A percentile compares a stretch with the other conserved stretches of the same genome.
These are phyloP conservation scores for Ascochyta lentis DNA, from an alignment of 2,329 filamentous ascomycete genomes.

Conservation along the genomic window DNA sequence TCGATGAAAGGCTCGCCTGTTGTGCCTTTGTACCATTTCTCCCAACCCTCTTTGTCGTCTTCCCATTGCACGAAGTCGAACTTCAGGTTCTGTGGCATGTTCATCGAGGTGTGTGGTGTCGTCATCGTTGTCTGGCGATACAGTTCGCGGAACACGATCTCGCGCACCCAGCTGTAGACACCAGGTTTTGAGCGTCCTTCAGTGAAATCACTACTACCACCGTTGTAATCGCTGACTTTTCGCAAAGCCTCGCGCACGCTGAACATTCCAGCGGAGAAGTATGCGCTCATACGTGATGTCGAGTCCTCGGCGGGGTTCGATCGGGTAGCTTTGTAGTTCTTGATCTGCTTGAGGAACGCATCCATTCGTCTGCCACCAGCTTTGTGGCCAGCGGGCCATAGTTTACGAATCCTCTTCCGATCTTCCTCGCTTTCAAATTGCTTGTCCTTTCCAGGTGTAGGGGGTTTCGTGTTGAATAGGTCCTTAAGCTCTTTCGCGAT, in stretches of 20 bases:
- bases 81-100: constrained; percentile 59
- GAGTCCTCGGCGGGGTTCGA: constrained; percentile 52
- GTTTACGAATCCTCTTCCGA: constrained; percentile 48
- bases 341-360: constrained; percentile 52
- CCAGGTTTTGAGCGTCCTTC: constrained; percentile 46
- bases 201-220: constrained; percentile 53
- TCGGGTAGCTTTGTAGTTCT: constrained; percentile 51
- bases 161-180: constrained; percentile 57
- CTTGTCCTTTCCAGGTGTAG: constrained; percentile 50
- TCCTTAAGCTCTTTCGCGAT: constrained; percentile 37
- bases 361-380: constrained; percentile 52
- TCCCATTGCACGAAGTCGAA: constrained; percentile 61
- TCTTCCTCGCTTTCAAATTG: constrained; percentile 50
- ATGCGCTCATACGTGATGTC: constrained; percentile 53
- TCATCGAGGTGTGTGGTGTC: constrained; percentile 59
- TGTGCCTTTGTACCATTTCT: constrained; percentile 56
- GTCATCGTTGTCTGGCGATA: constrained; percentile 57
- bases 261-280: constrained; percentile 56
- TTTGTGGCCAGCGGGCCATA: constrained; percentile 56
- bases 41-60: constrained; percentile 57
- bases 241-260: constrained; percentile 55
- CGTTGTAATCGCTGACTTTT: constrained; percentile 52
- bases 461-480: constrained; percentile 44
- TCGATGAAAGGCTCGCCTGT: constrained; percentile 60
- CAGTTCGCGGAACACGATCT: constrained; percentile 60